Base-by-base conservation (phyloP, 176 grass and related monocot species). In the Canna indica region DNA sequence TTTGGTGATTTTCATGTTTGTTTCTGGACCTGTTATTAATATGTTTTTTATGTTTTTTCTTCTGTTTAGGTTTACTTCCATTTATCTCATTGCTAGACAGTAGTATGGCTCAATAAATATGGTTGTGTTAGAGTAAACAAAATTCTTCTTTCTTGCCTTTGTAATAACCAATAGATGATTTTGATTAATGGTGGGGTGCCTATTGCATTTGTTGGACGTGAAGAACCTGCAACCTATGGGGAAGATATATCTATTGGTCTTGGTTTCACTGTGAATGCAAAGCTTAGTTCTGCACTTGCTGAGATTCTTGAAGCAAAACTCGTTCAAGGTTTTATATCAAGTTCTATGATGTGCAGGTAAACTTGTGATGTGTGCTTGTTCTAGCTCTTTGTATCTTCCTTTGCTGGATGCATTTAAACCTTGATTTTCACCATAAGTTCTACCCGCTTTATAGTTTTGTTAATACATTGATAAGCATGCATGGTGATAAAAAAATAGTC, bases 241-340 rank as follows among this genome's bases (percentile, higher is more conserved):
- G 93, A 92, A 77, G 59, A 90, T 70, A 86, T 87, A 66, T 97
- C 93, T 50, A 90, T 97, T 36, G 93, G 88, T 25, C 77, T 97
- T 39, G 87, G 86, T 9, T 86, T 88, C 31, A 80, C 76, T 50
- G 86, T 92, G 30, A 97, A 97, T 77, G 80, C 70, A 7, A 92
- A 90, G 79, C 86, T 97, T 29, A 97, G 93, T 75, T 85, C 85
- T 0, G 77, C 86, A 13, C 73, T 97, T 25, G 81, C 93, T 17
- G 93, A 88, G 27, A 83, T 97, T 81, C 84, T 97, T 13, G 88
- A 97, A 66, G 56, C 83, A 74, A 97, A 97, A 82, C 86, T 97
- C 46, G 64, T 36, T 77, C 81, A 24, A 88, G 93, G 36, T 97
- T 92, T 72, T 97, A 90, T 70, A 75, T 97, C 84, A 97, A 97